Base-by-base conservation (phyloP, 345 rosid genomes). In the Eucalyptus curtisii region DNA sequence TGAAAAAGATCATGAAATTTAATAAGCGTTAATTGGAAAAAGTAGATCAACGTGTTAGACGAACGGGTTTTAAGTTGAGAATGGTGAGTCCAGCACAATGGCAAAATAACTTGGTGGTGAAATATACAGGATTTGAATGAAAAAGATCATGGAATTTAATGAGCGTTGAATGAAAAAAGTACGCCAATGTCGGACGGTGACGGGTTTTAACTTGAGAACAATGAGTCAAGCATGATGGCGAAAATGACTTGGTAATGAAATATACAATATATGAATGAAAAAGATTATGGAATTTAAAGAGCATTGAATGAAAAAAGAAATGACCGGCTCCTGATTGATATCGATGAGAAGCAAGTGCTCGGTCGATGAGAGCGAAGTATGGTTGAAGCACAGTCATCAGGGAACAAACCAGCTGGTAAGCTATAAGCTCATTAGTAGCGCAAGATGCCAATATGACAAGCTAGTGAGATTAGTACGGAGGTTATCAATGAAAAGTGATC, bases 121-220 rank as follows among this genome's bases (percentile, higher is more conserved):
- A 5, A 5, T 52, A 8, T 52, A 52, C 1, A 52, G 2, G 57
- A 52, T 52, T 17, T 52, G 57, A 52, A 52, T 19, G 24, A 52
- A 19, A 7, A 52, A 19, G 10, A 52, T 52, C 24, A 52, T 52
- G 57, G 24, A 19, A 52, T 52, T 52, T 52, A 52, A 52, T 19
- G 24, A 52, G 57, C 57, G 10, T 52, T 52, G 57, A 1, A 52
- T 52, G 57, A 19, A 52, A 52, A 52, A 52, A 52, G 57, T 49
- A 0, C 19, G 52, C 52, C 19, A 49, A 49, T 0, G 52, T 5
- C 3, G 15, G 52, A 49, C 1, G 3, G 19, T 3, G 7, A 53
- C 5, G 12, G 12, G 59, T 55, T 55, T 55, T 55, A 8, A 22
- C 27, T 55, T 55, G 59, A 55, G 59, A 55, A 20, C 22, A 27